These are phyloP conservation scores for Hanseniaspora hatyaiensis DNA, from an alignment of 805 yeast genomes.

Conservation along the genomic window DNA sequence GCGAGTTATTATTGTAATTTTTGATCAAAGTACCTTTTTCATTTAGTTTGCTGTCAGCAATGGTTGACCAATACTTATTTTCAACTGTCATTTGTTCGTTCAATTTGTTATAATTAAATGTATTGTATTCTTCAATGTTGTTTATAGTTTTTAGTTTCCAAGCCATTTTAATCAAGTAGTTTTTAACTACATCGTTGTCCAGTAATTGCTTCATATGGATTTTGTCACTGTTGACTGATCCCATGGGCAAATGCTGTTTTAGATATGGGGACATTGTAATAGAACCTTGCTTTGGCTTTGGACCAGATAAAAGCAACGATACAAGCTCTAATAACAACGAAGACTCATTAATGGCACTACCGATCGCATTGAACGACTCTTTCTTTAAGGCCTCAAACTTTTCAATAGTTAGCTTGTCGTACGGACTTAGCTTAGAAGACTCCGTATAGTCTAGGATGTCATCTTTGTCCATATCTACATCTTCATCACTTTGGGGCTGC, in stretches of 20 bases:
- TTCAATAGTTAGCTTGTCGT: conserved; percentile 18
- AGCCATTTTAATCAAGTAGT: conserved; percentile 37
- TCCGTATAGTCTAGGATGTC: background rate
- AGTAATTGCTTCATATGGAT: conserved; percentile 22
- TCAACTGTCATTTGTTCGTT: conserved; percentile 49
- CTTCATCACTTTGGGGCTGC: background rate
- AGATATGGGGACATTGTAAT: conserved; percentile 81
- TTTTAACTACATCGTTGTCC: conserved; percentile 23
- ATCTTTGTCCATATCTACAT: background rate
- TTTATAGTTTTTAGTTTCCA: conserved; percentile 72
- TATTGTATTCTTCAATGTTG: conserved; percentile 42
- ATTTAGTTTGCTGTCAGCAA: conserved; percentile 19
- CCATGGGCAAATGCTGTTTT: conserved; percentile 60
- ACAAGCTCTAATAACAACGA: conserved; percentile 80
- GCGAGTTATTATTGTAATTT: conserved; percentile 37
- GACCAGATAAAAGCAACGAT: conserved; percentile 66
- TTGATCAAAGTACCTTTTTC: conserved; percentile 24
- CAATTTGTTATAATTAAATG: conserved; percentile 41
- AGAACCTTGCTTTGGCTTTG: conserved; percentile 74
- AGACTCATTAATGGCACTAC: conserved; percentile 73
- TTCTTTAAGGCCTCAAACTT: conserved; percentile 40
- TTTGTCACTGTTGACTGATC: conserved; percentile 49
- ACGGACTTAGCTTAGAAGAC: background rate
- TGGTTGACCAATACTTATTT: conserved; percentile 44
- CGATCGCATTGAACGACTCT: conserved; percentile 43